Conservation (phyloP, 805 yeast species). For the Metschnikowia santaceciliae region DNA sequence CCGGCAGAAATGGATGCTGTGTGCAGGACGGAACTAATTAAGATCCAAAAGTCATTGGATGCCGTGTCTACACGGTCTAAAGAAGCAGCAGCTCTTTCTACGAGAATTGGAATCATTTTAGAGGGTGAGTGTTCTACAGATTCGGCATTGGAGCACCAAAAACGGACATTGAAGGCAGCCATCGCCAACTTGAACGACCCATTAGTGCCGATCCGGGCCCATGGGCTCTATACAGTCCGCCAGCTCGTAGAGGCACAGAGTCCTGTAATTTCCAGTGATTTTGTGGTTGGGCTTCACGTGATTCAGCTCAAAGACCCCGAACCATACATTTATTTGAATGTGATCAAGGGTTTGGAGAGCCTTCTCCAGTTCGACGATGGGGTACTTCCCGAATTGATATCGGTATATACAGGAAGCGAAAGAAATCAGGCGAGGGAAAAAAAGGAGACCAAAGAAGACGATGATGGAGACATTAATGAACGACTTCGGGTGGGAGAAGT, state of each 20-base stretch:
- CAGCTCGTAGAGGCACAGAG: slow-evolving; percentile 49
- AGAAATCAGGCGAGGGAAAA: slow-evolving; percentile 7
- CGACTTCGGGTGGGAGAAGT: slow-evolving; percentile 83
- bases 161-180: slow-evolving; percentile 51
- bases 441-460: neutral
- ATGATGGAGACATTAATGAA: slow-evolving; percentile 48
- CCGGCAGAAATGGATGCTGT: slow-evolving; percentile 24
- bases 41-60: slow-evolving; percentile 23
- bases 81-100: slow-evolving; percentile 21
- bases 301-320: slow-evolving; percentile 70
- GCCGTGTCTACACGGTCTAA: slow-evolving; percentile 7
- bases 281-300: slow-evolving; percentile 59
- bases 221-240: slow-evolving; percentile 68
- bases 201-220: slow-evolving; percentile 78
- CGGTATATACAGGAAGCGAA: slow-evolving; percentile 31
- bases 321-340: slow-evolving; percentile 82
- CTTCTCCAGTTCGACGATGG: slow-evolving; percentile 44
- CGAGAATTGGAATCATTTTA: slow-evolving; percentile 27
- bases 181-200: slow-evolving; percentile 69
- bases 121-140: slow-evolving; percentile 23
- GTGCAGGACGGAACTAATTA: slow-evolving; percentile 24
- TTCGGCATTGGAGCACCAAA: slow-evolving; percentile 30
- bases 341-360: slow-evolving; percentile 70
- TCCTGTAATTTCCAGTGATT: slow-evolving; percentile 46
- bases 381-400: slow-evolving; percentile 35